These are phyloP conservation scores for Xerocomus amazonicus DNA, from an alignment of 1,284 basidiomycete genomes.

Conservation along the genomic window DNA sequence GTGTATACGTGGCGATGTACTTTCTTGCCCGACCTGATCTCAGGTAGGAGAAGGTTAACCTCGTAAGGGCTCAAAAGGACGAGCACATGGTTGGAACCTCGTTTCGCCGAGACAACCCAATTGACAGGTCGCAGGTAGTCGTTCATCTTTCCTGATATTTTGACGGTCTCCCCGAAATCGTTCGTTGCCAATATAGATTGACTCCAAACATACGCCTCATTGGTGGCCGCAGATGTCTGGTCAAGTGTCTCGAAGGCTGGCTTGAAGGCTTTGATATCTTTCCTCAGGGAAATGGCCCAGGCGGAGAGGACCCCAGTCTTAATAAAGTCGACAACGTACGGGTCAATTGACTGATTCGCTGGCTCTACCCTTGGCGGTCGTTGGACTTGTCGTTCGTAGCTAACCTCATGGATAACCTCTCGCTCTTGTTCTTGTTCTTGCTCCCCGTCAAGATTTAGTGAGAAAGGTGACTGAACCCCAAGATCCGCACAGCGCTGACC, in stretches of 20 bases:
- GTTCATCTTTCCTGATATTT: background rate
- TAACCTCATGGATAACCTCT: conserved; percentile 44
- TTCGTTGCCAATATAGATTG: conserved; percentile 23
- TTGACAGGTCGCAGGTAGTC: conserved; percentile 43
- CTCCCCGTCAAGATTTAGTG: conserved; percentile 40
- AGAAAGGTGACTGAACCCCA: conserved; percentile 18
- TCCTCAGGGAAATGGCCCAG: too few relatives aligned
- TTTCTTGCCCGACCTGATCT: background rate
- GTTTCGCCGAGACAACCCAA: conserved; percentile 40
- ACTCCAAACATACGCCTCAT: conserved; percentile 21
- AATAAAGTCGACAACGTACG: conserved; percentile 26
- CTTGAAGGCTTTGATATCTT: too few relatives aligned
- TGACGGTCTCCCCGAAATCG: conserved; percentile 29
- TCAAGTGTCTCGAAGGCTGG: too few relatives aligned
- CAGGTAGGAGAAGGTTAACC: background rate
- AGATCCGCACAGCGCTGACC: conserved; percentile 31
- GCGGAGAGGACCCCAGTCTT: too few relatives aligned
- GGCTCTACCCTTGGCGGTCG: conserved; percentile 28
- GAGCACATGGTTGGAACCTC: background rate
- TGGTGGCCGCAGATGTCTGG: too few relatives aligned
- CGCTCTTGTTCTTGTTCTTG: too few relatives aligned
- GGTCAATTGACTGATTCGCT: conserved; percentile 19
- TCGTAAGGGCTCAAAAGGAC: background rate
- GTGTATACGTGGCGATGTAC: background rate
- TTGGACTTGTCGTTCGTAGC: conserved; percentile 40